Evolutionary conservation across 2,329 filamentous ascomycete species (phyloP).

Genomic region (Penicillium sp.): DNA sequence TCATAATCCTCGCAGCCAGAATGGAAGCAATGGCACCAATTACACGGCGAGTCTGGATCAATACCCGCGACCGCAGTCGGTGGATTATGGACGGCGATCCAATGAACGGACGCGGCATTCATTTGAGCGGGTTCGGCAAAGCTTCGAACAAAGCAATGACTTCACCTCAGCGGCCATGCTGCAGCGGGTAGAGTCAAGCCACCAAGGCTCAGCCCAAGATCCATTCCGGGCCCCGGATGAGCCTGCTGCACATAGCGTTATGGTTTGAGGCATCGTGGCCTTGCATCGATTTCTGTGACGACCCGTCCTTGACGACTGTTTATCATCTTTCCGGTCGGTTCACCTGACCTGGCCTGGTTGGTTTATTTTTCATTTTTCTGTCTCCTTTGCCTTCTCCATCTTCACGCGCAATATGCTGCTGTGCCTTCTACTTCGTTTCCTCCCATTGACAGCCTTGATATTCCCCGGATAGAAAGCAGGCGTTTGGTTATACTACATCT

Average conservation of each 20-base stretch:
- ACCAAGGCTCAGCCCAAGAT: conserved; percentile 18
- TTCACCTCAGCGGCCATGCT: conserved; percentile 88
- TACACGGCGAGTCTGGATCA: conserved; percentile 61
- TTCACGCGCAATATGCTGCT: conserved; percentile 25
- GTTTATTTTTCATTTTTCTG: conserved; percentile 19
- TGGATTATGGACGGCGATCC: conserved; percentile 63
- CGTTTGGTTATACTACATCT: conserved; percentile 36
- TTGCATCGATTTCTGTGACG: conserved; percentile 30
- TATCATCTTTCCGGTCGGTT: conserved; percentile 31
- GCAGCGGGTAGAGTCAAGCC: conserved; percentile 73
- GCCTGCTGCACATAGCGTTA: conserved; percentile 32
- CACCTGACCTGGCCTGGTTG: conserved; percentile 24
- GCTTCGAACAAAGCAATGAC: conserved; percentile 83
- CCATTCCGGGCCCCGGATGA: conserved; percentile 33
- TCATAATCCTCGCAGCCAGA: conserved; percentile 79
- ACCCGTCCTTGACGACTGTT: conserved; percentile 28
- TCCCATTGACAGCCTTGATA: conserved; percentile 29
- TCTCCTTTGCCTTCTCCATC: conserved; percentile 10
- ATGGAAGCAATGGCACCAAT: conserved; percentile 90
- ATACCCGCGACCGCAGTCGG: conserved; percentile 56
- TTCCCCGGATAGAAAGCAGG: conserved; percentile 41
- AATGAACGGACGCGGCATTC: conserved; percentile 82
- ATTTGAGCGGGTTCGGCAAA: conserved; percentile 79
- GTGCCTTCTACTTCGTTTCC: conserved; percentile 25
- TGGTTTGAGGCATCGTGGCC: conserved; percentile 27